Conservation (phyloP, 2,329 filamentous ascomycete genomes). For the Penicillium sp. region DNA sequence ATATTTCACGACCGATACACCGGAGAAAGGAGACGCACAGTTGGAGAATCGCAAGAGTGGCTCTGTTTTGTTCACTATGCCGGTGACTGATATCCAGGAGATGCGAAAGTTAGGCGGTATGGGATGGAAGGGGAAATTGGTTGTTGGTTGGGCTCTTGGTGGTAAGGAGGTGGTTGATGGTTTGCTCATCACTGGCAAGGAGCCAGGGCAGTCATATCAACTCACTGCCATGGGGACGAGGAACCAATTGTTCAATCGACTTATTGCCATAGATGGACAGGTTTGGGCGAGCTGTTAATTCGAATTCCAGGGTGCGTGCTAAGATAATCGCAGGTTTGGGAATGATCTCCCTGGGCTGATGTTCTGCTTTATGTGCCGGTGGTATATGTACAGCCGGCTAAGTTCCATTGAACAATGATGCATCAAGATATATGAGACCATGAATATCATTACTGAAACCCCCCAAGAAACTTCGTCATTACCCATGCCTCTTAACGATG, state of each 20-base stretch:
- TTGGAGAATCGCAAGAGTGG: slow-evolving; percentile 49
- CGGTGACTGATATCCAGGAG: slow-evolving; percentile 68
- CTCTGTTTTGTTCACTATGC: slow-evolving; percentile 64
- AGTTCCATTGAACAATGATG: not conserved
- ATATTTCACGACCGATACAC: slow-evolving; percentile 56
- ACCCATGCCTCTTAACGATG: not conserved
- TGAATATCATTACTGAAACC: not conserved
- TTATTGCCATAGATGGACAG: slow-evolving; percentile 73
- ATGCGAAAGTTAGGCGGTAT: slow-evolving; percentile 75
- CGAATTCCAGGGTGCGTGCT: slow-evolving; percentile 13
- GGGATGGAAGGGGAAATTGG: slow-evolving; percentile 79
- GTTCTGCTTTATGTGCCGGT: not conserved
- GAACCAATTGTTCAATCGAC: slow-evolving; percentile 77
- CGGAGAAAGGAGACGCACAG: slow-evolving; percentile 40
- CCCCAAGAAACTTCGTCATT: not conserved
- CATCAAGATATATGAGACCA: not conserved
- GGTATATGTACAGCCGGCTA: not conserved
- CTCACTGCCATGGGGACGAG: slow-evolving; percentile 70
- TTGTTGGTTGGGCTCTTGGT: slow-evolving; percentile 74
- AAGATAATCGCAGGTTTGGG: slow-evolving; percentile 27
- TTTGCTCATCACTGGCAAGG: slow-evolving; percentile 61
- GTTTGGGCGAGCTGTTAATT: slow-evolving; percentile 75
- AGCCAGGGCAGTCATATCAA: slow-evolving; percentile 52
- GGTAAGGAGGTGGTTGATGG: slow-evolving; percentile 72
- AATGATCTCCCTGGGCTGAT: slow-evolving; percentile 4